Conservation (phyloP, 352 stramenopile genomes). For the Phytophthora nicotianae region DNA sequence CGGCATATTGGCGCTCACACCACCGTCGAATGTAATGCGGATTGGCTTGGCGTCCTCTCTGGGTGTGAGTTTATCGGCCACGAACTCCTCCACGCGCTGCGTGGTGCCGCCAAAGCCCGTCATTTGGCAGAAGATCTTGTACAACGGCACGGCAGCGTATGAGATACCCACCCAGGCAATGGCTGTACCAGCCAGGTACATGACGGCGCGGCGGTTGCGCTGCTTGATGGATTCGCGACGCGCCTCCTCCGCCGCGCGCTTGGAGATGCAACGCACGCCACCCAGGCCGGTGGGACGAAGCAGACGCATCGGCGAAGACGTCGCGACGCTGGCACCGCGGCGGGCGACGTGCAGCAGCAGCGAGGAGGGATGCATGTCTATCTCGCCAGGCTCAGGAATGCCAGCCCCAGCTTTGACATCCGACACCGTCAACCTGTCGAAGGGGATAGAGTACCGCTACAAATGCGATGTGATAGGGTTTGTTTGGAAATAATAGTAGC, state of each 20-base stretch:
- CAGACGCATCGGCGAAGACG: constrained; percentile 15
- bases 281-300: constrained; percentile 12
- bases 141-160: constrained; percentile 98
- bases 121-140: constrained; percentile 99
- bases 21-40: constrained; percentile 96
- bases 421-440: background rate
- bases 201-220: constrained; percentile 90
- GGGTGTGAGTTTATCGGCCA: constrained; percentile 88
- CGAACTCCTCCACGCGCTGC: constrained; percentile 75
- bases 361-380: constrained; percentile 37
- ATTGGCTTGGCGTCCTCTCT: constrained; percentile 93
- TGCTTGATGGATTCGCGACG: constrained; percentile 70
- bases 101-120: constrained; percentile 97
- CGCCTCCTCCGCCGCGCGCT: constrained; percentile 50
- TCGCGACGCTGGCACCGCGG: constrained; percentile 16
- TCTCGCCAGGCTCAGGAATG: constrained; percentile 29
- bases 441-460: constrained; percentile 2
- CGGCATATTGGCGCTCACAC: constrained; percentile 94
- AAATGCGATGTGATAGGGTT: constrained; percentile 12
- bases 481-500: constrained; percentile 1
- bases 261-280: constrained; percentile 50
- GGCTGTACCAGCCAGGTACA: constrained; percentile 94
- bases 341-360: constrained; percentile 29
- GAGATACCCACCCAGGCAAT: constrained; percentile 94
- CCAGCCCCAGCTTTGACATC: constrained; percentile 24